phyloP scores from a whole-genome alignment of 2,329 filamentous ascomycete genomes.

The Alternaria novae-zelandiae region DNA sequence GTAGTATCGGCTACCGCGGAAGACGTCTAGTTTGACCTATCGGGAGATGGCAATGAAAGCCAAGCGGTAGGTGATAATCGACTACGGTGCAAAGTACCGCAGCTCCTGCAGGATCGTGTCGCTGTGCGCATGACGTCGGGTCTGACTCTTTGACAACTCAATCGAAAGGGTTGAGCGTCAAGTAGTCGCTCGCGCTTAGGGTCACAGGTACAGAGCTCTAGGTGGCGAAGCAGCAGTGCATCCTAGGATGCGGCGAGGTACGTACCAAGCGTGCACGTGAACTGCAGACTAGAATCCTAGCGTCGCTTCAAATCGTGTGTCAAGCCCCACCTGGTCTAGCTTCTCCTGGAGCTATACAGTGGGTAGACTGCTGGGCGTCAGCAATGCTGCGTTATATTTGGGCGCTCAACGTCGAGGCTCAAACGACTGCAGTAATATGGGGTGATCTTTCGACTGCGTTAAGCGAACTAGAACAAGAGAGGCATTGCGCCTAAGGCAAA shows the following conservation, averaged over 20 bases:
- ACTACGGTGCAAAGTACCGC: constrained; percentile 4
- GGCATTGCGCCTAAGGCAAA: not conserved
- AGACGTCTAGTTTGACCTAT: constrained; percentile 5
- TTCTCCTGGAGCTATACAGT: constrained; percentile 7
- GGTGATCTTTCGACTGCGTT: not conserved
- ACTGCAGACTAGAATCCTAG: constrained; percentile 12
- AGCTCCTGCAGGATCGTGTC: not conserved
- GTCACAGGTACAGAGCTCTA: constrained; percentile 11
- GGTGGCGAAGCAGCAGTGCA: constrained; percentile 7
- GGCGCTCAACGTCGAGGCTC: constrained; percentile 1
- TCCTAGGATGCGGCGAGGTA: constrained; percentile 21
- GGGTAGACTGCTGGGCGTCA: constrained; percentile 13
- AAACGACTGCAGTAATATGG: constrained; percentile 1
- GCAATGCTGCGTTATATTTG: constrained; percentile 17
- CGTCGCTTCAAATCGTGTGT: constrained; percentile 11
- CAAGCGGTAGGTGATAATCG: constrained; percentile 3
- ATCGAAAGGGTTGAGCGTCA: not conserved
- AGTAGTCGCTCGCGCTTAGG: constrained; percentile 3
- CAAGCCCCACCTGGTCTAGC: constrained; percentile 12
- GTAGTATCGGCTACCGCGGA: constrained; percentile 11
- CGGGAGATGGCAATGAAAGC: constrained; percentile 4
- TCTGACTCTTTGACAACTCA: constrained; percentile 1
- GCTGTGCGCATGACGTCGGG: not conserved
- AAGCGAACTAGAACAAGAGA: not conserved
- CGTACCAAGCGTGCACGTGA: constrained; percentile 20